Percentiles rank a stretch among this genome's conserved stretches.
Conservation (phyloP, 257 asterid species). For the Solanum infundibuliforme region DNA sequence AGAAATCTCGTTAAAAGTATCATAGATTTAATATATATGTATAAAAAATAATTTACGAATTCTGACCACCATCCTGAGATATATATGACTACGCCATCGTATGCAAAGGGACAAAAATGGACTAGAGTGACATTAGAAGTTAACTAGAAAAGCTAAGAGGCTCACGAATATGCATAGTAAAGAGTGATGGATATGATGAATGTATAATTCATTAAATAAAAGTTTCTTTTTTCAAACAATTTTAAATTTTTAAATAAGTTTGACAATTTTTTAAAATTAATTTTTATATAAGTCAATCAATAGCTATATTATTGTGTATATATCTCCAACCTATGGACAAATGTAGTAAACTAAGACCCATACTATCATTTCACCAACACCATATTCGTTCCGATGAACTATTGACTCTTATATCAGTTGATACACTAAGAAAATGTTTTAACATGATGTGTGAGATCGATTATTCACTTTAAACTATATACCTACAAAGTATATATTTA, state of each 20-base stretch:
- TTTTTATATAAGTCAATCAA: too few species aligned
- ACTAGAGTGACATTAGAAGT: neutral
- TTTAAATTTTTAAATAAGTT: too few species aligned
- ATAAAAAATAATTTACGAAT: too few species aligned
- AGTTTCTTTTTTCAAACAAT: neutral
- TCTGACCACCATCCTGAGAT: neutral
- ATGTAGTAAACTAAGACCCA: neutral
- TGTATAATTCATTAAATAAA: too few species aligned
- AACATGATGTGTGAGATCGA: too few species aligned
- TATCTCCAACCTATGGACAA: neutral
- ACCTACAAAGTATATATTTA: too few species aligned
- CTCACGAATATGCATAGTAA: neutral
- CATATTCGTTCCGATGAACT: neutral
- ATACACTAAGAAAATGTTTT: too few species aligned
- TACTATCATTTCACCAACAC: neutral
- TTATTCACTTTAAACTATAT: too few species aligned
- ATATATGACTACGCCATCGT: too few species aligned
- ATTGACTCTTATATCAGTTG: neutral
- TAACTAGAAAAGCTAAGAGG: neutral
- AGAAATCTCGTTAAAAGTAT: fast-evolving
- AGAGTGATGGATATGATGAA: neutral
- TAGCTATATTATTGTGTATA: too few species aligned
- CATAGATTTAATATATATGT: too few species aligned
- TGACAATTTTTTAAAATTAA: neutral
- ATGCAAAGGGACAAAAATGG: neutral